These are phyloP conservation scores for Cladosporium oxysporum DNA, from an alignment of 2,329 filamentous ascomycete genomes.

Conservation along the genomic window DNA sequence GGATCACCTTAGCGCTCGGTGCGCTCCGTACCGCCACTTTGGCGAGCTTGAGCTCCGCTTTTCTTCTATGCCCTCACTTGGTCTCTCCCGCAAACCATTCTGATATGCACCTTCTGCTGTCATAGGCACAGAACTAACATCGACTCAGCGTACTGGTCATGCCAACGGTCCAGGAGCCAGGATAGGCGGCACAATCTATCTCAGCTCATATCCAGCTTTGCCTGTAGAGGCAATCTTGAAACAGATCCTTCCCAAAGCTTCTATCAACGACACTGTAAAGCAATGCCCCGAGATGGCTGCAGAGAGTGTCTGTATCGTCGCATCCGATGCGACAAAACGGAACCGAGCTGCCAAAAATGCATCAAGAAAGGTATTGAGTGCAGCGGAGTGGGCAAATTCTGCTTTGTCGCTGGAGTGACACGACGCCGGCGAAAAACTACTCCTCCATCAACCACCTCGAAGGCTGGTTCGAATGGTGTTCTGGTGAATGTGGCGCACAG, in stretches of 20 bases:
- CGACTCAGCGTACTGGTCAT: neutral
- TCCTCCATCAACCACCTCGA: neutral
- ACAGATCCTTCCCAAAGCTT: neutral
- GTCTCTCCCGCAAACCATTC: neutral
- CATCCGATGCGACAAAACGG: neutral
- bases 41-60: neutral
- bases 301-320: conserved; percentile 1
- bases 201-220: neutral
- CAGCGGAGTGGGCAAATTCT: conserved; percentile 1
- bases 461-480: neutral
- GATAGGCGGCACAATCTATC: neutral
- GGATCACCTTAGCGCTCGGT: neutral
- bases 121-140: neutral
- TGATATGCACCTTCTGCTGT: neutral
- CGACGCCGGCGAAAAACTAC: neutral
- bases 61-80: neutral
- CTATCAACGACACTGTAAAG: neutral
- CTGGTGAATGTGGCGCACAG: neutral
- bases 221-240: neutral
- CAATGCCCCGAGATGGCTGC: neutral
- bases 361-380: neutral
- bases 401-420: neutral
- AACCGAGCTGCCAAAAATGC: neutral
- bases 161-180: neutral
- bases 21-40: neutral